Evolutionary conservation across 2,329 filamentous ascomycete species (phyloP).

Genomic region (Microsporum canis): DNA sequence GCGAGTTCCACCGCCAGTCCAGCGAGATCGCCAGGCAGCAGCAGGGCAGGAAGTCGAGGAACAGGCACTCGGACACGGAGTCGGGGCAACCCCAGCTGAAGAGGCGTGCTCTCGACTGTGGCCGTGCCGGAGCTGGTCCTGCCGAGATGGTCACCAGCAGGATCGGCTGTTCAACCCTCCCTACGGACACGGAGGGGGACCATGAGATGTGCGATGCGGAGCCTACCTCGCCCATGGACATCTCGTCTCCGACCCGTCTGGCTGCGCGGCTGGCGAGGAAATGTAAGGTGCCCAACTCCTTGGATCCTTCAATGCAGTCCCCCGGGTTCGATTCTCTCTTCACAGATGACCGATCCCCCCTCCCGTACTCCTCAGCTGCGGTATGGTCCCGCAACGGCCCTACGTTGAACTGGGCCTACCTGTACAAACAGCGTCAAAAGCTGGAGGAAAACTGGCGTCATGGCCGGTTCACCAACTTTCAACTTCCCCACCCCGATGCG

Average conservation of each 20-base stretch:
- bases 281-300: not conserved
- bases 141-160: slow-evolving; percentile 19
- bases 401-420: slow-evolving; percentile 79
- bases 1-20: slow-evolving; percentile 50
- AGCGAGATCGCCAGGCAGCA: slow-evolving; percentile 20
- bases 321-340: slow-evolving; percentile 1
- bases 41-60: slow-evolving; percentile 37
- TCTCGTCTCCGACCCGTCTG: not conserved
- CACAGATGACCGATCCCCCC: not conserved
- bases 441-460: slow-evolving; percentile 87
- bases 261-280: not conserved
- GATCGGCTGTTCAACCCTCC: not conserved
- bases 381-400: slow-evolving; percentile 7
- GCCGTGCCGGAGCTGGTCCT: slow-evolving; percentile 26
- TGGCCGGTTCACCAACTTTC: slow-evolving; percentile 73
- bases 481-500: slow-evolving; percentile 72
- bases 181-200: slow-evolving; percentile 29
- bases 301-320: not conserved
- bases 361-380: not conserved
- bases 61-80: slow-evolving; percentile 38
- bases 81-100: slow-evolving; percentile 42
- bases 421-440: slow-evolving; percentile 76
- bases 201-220: slow-evolving; percentile 34
- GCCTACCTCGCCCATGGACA: slow-evolving; percentile 11
- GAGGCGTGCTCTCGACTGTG: slow-evolving; percentile 39